Evolutionary conservation across 2,329 filamentous ascomycete genomes (phyloP), one percentile per base, ranked within the genome.

Genomic region (Colletotrichum australisinense): DNA sequence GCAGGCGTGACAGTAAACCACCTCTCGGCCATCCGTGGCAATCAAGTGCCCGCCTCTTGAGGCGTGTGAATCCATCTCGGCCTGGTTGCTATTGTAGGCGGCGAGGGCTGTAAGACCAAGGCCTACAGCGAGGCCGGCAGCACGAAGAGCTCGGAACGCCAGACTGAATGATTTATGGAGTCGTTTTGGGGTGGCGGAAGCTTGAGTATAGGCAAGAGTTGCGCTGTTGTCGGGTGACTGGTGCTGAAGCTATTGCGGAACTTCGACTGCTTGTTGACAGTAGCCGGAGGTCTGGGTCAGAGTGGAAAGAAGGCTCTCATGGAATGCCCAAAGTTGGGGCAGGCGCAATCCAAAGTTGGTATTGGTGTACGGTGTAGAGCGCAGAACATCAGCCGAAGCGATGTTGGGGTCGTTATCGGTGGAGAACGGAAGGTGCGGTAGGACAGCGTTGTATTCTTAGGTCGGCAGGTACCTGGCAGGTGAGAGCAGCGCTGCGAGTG

Each of bases 1-100:
- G 84, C 97, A 98, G 73, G 88, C 85, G 83, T 98, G 95, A 83
- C 97, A 99, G 82, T 89, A 97, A 67, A 98, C 92, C 76, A 96
- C 90, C 80, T 97, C 94, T 75, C 90, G 87, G 74, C 84, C 84
- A 5, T 81, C 78, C 26, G 82, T 83, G 75, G 87, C 86, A 79
- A 89, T 87, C 70, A 91, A 85, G 77, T 86, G 87, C 56, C 77
- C 77, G 38, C 77, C 76, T 57, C 58, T 60, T 28, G 72, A 72
- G 49, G 67, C 67, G 62, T 75, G 76, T 28, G 81, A 84, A 74
- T 80, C 80, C 84, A 85, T 85, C 73, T 81, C 79, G 76, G 81
- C 82, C 83, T 86, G 85, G 74, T 83, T 83, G 76, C 83, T 85
- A 78, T 88, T 86, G 78, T 87, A 88, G 67, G 88, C 87, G 78